A percentile compares a stretch with the other conserved stretches of the same genome.
Conservation (phyloP, 2,329 filamentous ascomycete species). For the Camillea tinctor region DNA sequence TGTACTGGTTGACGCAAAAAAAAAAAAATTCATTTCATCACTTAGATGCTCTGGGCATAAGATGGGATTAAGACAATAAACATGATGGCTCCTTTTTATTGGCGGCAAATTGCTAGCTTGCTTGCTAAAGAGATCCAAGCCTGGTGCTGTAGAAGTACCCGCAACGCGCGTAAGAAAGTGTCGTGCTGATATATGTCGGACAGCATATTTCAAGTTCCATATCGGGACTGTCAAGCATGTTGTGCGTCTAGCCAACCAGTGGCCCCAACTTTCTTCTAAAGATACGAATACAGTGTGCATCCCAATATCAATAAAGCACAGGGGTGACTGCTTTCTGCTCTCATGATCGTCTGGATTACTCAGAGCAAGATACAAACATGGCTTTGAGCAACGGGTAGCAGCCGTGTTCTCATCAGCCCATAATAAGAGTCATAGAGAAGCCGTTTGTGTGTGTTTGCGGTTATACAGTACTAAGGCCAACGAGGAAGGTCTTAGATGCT, state of each 20-base stretch:
- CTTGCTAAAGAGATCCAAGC: not conserved
- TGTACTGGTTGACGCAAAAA: not conserved
- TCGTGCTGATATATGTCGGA: not conserved
- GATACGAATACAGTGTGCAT: not conserved
- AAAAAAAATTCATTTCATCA: not conserved
- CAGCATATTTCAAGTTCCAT: not conserved
- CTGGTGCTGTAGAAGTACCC: not conserved
- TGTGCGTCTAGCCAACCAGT: not conserved
- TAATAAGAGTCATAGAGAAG: not conserved
- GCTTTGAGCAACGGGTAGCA: not conserved
- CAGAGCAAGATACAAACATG: not conserved
- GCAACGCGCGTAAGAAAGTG: conserved; percentile 13
- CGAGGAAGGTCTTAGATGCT: conserved; percentile 5
- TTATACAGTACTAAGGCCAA: not conserved
- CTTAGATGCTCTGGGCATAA: not conserved
- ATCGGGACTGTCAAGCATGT: not conserved
- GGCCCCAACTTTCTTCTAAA: not conserved
- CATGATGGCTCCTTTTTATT: conserved; percentile 1
- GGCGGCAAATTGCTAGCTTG: conserved; percentile 9
- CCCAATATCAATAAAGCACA: not conserved
- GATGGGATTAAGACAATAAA: not conserved
- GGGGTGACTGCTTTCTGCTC: not conserved
- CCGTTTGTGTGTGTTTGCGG: not conserved
- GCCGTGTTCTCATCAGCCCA: not conserved
- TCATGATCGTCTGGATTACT: not conserved